Evolutionary conservation across 495 filamentous ascomycete genomes (phyloP).

Genomic region (Penicillium argentinense): DNA sequence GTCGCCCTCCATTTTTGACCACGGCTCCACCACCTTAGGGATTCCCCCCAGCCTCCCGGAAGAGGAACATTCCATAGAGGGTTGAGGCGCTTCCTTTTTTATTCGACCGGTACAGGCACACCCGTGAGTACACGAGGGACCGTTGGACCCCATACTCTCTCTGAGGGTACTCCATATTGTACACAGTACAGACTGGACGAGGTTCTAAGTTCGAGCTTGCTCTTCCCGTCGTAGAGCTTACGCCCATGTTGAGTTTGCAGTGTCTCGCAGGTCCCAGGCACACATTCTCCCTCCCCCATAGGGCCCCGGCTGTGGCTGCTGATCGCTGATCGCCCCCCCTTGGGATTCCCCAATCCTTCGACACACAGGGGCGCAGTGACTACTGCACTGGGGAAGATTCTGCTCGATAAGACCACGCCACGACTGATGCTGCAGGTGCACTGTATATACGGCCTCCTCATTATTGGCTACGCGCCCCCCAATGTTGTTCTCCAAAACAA

Average conservation of each 20-base stretch:
- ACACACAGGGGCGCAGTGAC: conserved; percentile 6
- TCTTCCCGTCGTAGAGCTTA: conserved; percentile 1
- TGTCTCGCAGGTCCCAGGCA: conserved; percentile 7
- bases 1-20: conserved; percentile 12
- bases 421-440: neutral
- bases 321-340: conserved; percentile 15
- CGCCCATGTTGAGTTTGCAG: neutral
- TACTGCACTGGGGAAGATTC: neutral
- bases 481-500: neutral
- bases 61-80: too few relatives aligned
- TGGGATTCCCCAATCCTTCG: conserved; percentile 12
- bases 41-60: neutral
- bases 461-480: neutral
- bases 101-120: too few relatives aligned
- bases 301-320: conserved; percentile 22
- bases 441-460: neutral
- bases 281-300: conserved; percentile 14
- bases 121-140: too few relatives aligned
- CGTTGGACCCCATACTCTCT: too few relatives aligned
- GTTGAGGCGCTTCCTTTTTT: too few relatives aligned
- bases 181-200: too few relatives aligned
- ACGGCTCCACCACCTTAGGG: conserved; percentile 7
- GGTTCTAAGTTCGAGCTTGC: neutral
- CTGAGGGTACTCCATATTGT: too few relatives aligned
- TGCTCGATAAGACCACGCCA: neutral